A percentile compares a stretch with the other conserved stretches of the same genome.
Evolutionary conservation across 768 basidiomycete species (phyloP).

Genomic region (Chalciporus piperatus): DNA sequence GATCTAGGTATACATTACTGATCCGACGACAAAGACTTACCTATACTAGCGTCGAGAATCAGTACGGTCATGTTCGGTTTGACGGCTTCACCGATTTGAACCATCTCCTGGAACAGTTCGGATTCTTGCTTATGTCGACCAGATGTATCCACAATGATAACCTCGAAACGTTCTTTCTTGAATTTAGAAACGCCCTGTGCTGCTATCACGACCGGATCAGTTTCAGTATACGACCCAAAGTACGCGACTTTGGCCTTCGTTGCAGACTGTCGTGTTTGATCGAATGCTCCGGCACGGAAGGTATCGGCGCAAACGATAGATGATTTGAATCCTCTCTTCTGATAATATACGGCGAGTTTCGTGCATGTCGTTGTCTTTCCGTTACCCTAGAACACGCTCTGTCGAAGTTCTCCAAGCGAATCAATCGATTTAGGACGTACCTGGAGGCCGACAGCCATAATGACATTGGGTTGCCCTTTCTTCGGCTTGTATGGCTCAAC

Average conservation of each 20-base stretch:
- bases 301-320: constrained; percentile 99
- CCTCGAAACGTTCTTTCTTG: constrained; percentile 97
- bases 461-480: constrained; percentile 89
- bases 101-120: constrained; percentile 97
- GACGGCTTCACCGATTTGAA: constrained; percentile 91
- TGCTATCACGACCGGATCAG: constrained; percentile 94
- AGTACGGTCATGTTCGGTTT: constrained; percentile 96
- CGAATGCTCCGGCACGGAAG: constrained; percentile 98
- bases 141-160: constrained; percentile 98
- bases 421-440: constrained; percentile 39
- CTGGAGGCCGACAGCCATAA: constrained; percentile 98
- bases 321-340: constrained; percentile 94
- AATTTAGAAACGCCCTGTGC: constrained; percentile 95
- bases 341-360: constrained; percentile 96
- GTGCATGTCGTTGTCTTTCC: constrained; percentile 99
- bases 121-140: constrained; percentile 97
- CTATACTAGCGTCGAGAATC: constrained; percentile 95
- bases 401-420: background rate
- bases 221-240: constrained; percentile 98
- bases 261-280: constrained; percentile 97
- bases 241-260: constrained; percentile 99
- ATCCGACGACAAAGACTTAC: constrained; percentile 36
- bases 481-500: constrained; percentile 95
- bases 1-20: background rate
- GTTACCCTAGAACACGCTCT: constrained; percentile 63